Base-by-base conservation (phyloP, 2,329 filamentous ascomycete species). In the Fusarium equiseti region DNA sequence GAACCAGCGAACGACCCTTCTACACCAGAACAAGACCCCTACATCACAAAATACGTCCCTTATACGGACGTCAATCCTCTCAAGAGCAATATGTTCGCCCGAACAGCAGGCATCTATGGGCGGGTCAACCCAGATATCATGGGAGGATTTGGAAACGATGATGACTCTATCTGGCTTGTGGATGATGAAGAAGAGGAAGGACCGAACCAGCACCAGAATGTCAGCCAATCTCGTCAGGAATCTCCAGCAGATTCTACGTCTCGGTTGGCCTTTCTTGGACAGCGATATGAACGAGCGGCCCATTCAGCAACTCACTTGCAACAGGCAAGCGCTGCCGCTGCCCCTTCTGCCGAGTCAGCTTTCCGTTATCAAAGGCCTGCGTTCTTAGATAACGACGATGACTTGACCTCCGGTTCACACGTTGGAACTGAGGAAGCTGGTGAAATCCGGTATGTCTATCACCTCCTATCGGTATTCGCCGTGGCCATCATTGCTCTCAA, bases 101-200 rank as follows among this genome's bases (percentile, higher is more conserved):
- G 51, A 13, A 59, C 68, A 18, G 60, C 72, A 27, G 67, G 68
- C 13, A 56, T 77, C 24, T 80, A 81, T 49, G 75, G 77, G 11
- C 68, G 70, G 8, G 63, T 80, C 22, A 80, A 75, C 49, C 71
- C 77, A 8, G 73, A 73, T 18, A 78, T 80, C 16, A 75, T 79
- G 63, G 67, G 69, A 18, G 75, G 74, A 3, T 80, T 79, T 44
- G 77, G 73, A 18, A 72, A 71, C n/a, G 78, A 81, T 8, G 69
- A 75, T 18, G 73, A 75, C n/a, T 77, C 68, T 29, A 73, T 75
- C 40, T 77, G 68, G 76, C 75, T 74, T 8, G 73, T 76, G 6
- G 76, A 79, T 48, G 77, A 79, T 42, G 76, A 77, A 35, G 74
- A 73, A 29, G 77, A 79, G 43, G 76, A 77, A 35, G 72, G 72